A percentile compares a stretch with the other conserved stretches of the same genome.
phyloP scores from a whole-genome alignment of 1,284 basidiomycete species.

The Trichosporon inkin region DNA sequence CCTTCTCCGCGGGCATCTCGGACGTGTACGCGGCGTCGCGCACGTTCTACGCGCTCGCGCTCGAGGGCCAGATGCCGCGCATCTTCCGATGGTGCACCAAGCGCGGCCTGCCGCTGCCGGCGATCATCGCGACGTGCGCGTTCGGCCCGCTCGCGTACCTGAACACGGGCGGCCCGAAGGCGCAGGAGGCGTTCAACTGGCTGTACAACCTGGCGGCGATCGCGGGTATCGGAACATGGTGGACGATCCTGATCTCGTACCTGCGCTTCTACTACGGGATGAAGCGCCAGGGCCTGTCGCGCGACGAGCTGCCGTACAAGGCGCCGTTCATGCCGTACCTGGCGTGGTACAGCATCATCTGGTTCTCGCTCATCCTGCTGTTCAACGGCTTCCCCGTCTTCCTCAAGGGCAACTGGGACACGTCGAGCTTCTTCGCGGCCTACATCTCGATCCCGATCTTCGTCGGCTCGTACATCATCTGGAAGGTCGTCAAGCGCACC shows the following conservation, averaged over 20 bases:
- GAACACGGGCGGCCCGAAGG: conserved; percentile 42
- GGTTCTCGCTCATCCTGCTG: conserved; percentile 40
- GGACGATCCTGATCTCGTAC: conserved; percentile 66
- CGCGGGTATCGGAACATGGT: conserved; percentile 66
- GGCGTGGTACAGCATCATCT: conserved; percentile 28
- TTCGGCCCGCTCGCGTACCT: conserved; percentile 59
- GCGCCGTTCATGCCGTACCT: conserved; percentile 33
- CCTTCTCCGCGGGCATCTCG: conserved; percentile 79
- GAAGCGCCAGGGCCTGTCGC: conserved; percentile 58
- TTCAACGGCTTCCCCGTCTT: conserved; percentile 56
- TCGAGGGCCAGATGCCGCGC: conserved; percentile 64
- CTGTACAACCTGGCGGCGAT: conserved; percentile 65
- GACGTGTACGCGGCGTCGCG: conserved; percentile 76
- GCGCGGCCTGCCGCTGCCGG: conserved; percentile 64
- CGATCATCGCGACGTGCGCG: conserved; percentile 56
- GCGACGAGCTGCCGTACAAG: conserved; percentile 57
- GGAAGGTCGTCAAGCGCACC: conserved; percentile 59
- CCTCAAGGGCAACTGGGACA: conserved; percentile 58
- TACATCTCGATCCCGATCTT: conserved; percentile 47
- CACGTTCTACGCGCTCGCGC: conserved; percentile 73
- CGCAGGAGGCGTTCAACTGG: conserved; percentile 55
- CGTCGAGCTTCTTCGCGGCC: conserved; percentile 44
- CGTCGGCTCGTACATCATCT: conserved; percentile 57
- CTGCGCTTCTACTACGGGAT: conserved; percentile 66
- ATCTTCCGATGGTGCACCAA: conserved; percentile 56